These are phyloP conservation scores for Lactifluus volemus DNA, from an alignment of 768 basidiomycete genomes.

Conservation along the genomic window DNA sequence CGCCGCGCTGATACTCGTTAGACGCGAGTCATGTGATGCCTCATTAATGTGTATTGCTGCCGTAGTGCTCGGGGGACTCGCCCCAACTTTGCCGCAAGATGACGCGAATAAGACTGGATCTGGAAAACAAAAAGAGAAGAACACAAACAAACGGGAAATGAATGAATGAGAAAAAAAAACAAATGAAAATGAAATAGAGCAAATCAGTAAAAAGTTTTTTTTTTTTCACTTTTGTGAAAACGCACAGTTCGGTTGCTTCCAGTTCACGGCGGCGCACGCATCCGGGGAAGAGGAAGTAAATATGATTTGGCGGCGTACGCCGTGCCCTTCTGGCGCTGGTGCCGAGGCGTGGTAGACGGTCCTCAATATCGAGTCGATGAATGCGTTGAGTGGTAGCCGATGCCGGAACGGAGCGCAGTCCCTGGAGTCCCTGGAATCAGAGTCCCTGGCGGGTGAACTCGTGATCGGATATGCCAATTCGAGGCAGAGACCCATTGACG, in stretches of 20 bases:
- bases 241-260: constrained; percentile 98
- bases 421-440: constrained; percentile 27
- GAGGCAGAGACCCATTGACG: constrained; percentile 64
- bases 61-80: constrained; percentile 32
- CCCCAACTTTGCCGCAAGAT: constrained; percentile 61
- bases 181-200: background rate
- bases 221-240: background rate
- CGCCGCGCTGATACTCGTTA: constrained; percentile 74
- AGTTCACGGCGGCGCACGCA: constrained; percentile 85
- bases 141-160: background rate
- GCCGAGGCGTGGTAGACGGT: constrained; percentile 67
- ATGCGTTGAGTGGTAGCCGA: constrained; percentile 64
- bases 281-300: constrained; percentile 90
- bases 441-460: constrained; percentile 15
- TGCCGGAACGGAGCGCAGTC: constrained; percentile 37
- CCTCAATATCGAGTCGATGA: constrained; percentile 78
- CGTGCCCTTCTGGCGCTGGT: constrained; percentile 36
- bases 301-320: constrained; percentile 68
- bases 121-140: constrained; percentile 24
- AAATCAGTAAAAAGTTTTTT: background rate
- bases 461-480: constrained; percentile 72
- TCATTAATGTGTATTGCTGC: constrained; percentile 26
- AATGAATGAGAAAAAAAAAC: constrained; percentile 5
- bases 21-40: constrained; percentile 40
- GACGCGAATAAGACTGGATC: constrained; percentile 96